Conservation (phyloP, 192 early-diverging fungal genomes). For the Rhizophagus clarus region DNA sequence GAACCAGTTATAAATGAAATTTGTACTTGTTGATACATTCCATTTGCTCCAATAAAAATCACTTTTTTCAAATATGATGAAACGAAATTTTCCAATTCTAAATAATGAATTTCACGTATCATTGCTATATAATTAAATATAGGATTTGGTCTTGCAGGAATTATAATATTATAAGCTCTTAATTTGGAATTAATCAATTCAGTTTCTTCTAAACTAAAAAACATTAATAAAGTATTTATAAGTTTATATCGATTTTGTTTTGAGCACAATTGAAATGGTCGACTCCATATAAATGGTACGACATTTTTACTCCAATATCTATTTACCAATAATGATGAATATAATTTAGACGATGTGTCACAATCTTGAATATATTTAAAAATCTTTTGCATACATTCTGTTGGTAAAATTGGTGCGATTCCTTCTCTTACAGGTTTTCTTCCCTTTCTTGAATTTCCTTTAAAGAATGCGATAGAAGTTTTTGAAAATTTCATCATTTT, state of each 20-base stretch:
- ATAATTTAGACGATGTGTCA: not conserved
- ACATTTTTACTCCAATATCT: constrained; percentile 15
- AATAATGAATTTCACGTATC: not conserved
- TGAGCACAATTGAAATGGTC: not conserved
- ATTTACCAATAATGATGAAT: constrained; percentile 12
- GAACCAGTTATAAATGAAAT: not conserved
- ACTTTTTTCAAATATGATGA: not conserved
- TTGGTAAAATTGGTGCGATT: not conserved
- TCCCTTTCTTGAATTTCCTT: not conserved
- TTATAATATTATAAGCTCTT: not conserved
- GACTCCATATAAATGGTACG: constrained; percentile 8
- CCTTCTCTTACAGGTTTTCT: not conserved
- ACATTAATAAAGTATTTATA: not conserved
- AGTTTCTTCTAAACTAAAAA: not conserved
- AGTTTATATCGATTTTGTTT: not conserved
- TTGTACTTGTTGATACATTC: not conserved
- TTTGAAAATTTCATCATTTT: not conserved
- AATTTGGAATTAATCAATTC: not conserved
- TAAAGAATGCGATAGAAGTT: not conserved
- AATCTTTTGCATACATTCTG: constrained; percentile 11
- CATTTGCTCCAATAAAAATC: not conserved
- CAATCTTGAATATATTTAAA: constrained; percentile 5
- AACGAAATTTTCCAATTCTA: not conserved
- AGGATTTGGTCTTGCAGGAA: not conserved
- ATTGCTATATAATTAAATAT: not conserved